A percentile compares a stretch with the other conserved stretches of the same genome.
Conservation (phyloP, 768 basidiomycete genomes). For the Leccinum barrowsii region DNA sequence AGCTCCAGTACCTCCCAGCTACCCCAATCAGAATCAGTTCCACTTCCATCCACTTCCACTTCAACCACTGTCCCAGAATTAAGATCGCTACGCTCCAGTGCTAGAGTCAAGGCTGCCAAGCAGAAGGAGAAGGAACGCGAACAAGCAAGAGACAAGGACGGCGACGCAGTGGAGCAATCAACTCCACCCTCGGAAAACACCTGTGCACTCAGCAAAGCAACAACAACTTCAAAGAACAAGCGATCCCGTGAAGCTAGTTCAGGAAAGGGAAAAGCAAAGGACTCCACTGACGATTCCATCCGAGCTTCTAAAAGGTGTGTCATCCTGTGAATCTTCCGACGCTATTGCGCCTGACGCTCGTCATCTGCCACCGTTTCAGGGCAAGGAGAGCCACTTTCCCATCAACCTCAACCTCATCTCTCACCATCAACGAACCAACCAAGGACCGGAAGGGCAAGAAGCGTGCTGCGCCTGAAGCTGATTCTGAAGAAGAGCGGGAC, state of each 20-base stretch:
- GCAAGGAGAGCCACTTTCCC: slow-evolving; percentile 55
- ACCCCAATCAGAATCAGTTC: slow-evolving; percentile 37
- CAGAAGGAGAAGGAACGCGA: slow-evolving; percentile 59
- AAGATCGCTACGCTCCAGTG: slow-evolving; percentile 67
- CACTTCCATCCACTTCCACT: slow-evolving; percentile 35
- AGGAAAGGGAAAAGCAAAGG: slow-evolving; percentile 64
- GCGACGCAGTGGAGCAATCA: slow-evolving; percentile 43
- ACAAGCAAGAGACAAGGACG: slow-evolving; percentile 53
- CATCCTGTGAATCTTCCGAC: slow-evolving; percentile 30
- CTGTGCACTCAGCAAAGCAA: slow-evolving; percentile 35
- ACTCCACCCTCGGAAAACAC: slow-evolving; percentile 40
- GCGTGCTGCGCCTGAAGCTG: slow-evolving; percentile 72
- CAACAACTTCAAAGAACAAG: slow-evolving; percentile 42
- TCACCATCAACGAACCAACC: slow-evolving; percentile 71
- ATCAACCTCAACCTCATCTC: slow-evolving; percentile 38
- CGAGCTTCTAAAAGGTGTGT: slow-evolving; percentile 63
- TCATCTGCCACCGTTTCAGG: slow-evolving; percentile 40
- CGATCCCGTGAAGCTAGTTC: slow-evolving; percentile 49
- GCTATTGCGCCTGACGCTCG: slow-evolving; percentile 24
- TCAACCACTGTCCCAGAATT: slow-evolving; percentile 42
- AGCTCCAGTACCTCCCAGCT: slow-evolving; percentile 50
- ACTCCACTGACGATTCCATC: slow-evolving; percentile 48
- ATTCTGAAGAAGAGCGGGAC: slow-evolving; percentile 62
- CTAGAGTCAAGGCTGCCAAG: slow-evolving; percentile 72
- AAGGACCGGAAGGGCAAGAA: slow-evolving; percentile 90